Conservation (phyloP, 495 filamentous ascomycete species). For the Penicillium bialowiezense region DNA sequence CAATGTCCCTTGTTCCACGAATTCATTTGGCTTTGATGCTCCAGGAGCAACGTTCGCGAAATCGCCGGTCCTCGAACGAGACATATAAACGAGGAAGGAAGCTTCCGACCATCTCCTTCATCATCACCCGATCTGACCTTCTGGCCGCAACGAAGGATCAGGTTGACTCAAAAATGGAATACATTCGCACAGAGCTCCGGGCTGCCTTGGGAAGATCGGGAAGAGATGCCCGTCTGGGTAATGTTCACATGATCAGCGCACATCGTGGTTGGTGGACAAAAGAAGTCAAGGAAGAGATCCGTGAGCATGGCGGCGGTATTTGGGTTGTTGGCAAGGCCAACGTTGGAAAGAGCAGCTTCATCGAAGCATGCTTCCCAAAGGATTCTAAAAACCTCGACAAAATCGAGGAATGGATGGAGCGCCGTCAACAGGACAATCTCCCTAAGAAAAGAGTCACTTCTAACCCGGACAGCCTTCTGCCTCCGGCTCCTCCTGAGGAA, state of each 20-base stretch:
- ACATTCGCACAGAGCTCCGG: slow-evolving; percentile 69
- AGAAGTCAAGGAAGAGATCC: slow-evolving; percentile 79
- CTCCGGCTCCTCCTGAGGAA: slow-evolving; percentile 68
- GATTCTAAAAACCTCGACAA: slow-evolving; percentile 54
- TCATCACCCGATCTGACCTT: slow-evolving; percentile 87
- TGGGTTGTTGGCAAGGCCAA: slow-evolving; percentile 99
- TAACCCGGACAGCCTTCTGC: slow-evolving; percentile 54
- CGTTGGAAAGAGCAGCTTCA: slow-evolving; percentile 91
- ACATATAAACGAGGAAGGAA: slow-evolving; percentile 63
- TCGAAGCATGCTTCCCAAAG: slow-evolving; percentile 82
- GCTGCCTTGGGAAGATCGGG: slow-evolving; percentile 61
- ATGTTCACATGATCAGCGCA: slow-evolving; percentile 79
- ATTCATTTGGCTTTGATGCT: slow-evolving; percentile 57
- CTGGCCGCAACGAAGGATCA: slow-evolving; percentile 76
- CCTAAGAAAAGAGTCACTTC: slow-evolving; percentile 12
- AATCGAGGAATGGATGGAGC: slow-evolving; percentile 33
- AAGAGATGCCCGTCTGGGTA: slow-evolving; percentile 69
- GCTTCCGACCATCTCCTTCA: slow-evolving; percentile 66
- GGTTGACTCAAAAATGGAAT: slow-evolving; percentile 80
- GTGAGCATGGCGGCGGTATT: slow-evolving; percentile 73
- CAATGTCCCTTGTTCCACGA: slow-evolving; percentile 78
- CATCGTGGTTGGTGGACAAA: slow-evolving; percentile 86
- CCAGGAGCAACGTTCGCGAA: slow-evolving; percentile 66
- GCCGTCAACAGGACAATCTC: slow-evolving; percentile 20
- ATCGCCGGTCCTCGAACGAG: slow-evolving; percentile 65